Base-by-base conservation (phyloP, 2,329 filamentous ascomycete species). In the Cyclaneusma minus region DNA sequence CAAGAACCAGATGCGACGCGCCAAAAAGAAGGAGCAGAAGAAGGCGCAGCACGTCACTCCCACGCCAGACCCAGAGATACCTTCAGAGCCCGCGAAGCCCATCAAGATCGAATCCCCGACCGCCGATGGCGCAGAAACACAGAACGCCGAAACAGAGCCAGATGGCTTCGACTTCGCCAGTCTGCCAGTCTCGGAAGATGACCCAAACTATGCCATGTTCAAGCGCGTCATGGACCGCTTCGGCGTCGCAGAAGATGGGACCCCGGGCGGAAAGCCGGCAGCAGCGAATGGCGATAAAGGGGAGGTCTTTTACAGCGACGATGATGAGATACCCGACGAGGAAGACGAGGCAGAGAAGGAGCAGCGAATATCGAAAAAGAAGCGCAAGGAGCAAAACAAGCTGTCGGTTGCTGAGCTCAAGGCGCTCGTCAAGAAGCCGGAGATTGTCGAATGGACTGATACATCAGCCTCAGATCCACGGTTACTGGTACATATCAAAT, bases 401-500 rank as follows among this genome's bases (percentile, higher is more conserved):
- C 62, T 95, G 16, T 92, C 87, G 5, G 82, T 98, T 32, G 89
- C 89, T 25, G 84, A 95, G 53, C 67, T 98, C 36, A 98, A 98
- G 55, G 82, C 87, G 5, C 58, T 93, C 29, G 89, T 94, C 33
- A 68, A 65, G 42, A 87, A 85, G 40, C 89, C 89, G 3, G 89
- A 98, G 51, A 71, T 93, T 7, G 87, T 98, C 5, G 89, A 98
- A 45, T 95, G 89, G 89, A 89, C 91, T 29, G 89, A 98, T 48
- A 81, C 82, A 8, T 91, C 83, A 10, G 85, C 89, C 1, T 72
- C 80, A 14, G 85, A 98, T 48, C 89, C 89, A 9, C 70, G 77
- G 29, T 60, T 95, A 22, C 67, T 98, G 7, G 82, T 95, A 14
- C 81, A 92, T 45, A 85, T 98, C 59, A 98, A 95, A 53, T 78